phyloP scores from a whole-genome alignment of 2,329 filamentous ascomycete genomes.

The Arthrobotrys megalospora region DNA sequence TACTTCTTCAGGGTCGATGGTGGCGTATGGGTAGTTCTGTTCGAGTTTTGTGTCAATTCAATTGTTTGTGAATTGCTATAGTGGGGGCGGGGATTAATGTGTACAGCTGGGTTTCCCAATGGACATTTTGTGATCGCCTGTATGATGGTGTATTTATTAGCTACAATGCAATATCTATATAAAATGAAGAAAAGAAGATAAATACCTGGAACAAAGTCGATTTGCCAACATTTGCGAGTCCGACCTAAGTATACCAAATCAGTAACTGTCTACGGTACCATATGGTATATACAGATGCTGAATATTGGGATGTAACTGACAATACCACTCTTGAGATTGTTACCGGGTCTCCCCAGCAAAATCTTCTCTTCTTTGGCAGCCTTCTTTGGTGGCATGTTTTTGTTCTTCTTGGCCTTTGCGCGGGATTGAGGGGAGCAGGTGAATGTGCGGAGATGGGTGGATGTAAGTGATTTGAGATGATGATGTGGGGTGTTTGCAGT shows the following conservation, averaged over 20 bases:
- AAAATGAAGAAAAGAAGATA: not conserved
- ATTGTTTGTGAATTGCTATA: slow-evolving; percentile 61
- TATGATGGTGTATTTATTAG: slow-evolving; percentile 18
- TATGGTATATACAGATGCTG: not conserved
- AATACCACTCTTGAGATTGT: slow-evolving; percentile 99
- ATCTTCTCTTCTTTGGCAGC: slow-evolving; percentile 92
- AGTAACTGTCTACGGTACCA: no score
- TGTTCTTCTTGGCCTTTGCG: slow-evolving; percentile 73
- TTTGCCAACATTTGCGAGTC: slow-evolving; percentile 98
- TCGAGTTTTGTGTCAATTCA: slow-evolving; percentile 25
- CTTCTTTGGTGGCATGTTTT: slow-evolving; percentile 93
- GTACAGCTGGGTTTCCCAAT: slow-evolving; percentile 95
- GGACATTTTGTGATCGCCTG: slow-evolving; percentile 93
- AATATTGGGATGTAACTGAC: slow-evolving; percentile 75
- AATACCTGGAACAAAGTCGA: slow-evolving; percentile 91
- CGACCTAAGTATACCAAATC: slow-evolving; percentile 75
- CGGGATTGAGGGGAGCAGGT: slow-evolving; percentile 66
- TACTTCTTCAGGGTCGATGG: slow-evolving; percentile 94
- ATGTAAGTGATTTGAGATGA: slow-evolving; percentile 65
- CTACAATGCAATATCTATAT: not conserved
- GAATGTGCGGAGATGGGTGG: slow-evolving; percentile 53
- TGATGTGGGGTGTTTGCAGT: slow-evolving; percentile 39
- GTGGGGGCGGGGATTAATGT: slow-evolving; percentile 67
- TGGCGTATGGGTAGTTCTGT: slow-evolving; percentile 98
- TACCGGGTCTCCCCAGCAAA: slow-evolving; percentile 93